Conservation (phyloP, 345 rosid genomes). For the Camelina laxa region DNA sequence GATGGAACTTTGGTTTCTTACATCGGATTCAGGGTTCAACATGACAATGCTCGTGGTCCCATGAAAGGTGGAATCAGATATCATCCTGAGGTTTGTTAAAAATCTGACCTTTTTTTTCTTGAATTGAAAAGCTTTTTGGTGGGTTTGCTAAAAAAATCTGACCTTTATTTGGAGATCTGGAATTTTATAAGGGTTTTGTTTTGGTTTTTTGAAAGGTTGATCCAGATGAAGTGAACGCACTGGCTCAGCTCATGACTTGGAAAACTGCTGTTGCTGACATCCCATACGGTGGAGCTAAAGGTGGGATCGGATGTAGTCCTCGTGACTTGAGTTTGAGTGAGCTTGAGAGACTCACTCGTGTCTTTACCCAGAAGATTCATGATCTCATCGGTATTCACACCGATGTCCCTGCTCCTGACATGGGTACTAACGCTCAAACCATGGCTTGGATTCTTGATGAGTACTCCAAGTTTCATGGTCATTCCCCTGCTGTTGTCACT, state of each 20-base stretch:
- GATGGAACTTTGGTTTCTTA: conserved; percentile 88
- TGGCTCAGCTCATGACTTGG: conserved; percentile 99
- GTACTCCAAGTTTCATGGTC: conserved; percentile 95
- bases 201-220: conserved; percentile 61
- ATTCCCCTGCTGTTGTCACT: conserved; percentile 94
- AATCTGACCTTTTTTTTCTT: neutral
- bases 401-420: conserved; percentile 97
- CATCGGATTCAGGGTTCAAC: conserved; percentile 95
- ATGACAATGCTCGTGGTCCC: conserved; percentile 98
- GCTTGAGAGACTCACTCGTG: conserved; percentile 89
- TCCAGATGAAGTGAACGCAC: conserved; percentile 94
- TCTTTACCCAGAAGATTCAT: conserved; percentile 97
- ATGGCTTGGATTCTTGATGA: conserved; percentile 99
- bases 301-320: conserved; percentile 89
- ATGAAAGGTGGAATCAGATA: conserved; percentile 99
- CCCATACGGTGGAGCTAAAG: conserved; percentile 98
- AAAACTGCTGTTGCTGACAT: conserved; percentile 95
- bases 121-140: neutral
- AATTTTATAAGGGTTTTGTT: neutral
- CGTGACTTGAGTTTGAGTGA: conserved; percentile 71
- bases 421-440: conserved; percentile 96
- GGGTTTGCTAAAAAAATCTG: neutral
- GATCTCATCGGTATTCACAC: conserved; percentile 89
- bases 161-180: neutral
- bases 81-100: conserved; percentile 83